Base-by-base conservation (phyloP, 768 basidiomycete genomes). In the Phylloporus sp. region DNA sequence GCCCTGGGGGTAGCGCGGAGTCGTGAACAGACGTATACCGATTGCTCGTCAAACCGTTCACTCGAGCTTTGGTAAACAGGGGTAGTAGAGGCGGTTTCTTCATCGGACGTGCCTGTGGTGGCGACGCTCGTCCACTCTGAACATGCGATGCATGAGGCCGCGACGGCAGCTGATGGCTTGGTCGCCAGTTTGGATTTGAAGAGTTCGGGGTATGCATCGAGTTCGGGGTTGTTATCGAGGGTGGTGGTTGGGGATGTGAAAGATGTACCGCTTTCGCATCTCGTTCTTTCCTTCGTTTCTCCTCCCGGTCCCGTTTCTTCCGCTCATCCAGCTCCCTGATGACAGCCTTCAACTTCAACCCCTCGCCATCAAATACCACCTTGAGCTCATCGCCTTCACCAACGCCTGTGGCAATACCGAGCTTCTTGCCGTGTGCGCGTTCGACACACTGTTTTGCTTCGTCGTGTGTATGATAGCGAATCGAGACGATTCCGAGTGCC, bases 361-460 rank as follows among this genome's bases (percentile, higher is more conserved):
- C 85, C 53, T 92, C 86, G 0, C 82, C 83, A 66, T 98, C 95
- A 45, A 93, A 75, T 12, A 89, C 86, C 6, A 88, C 89, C 27
- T 76, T 76, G 61, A 95, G 78, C 61, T 82, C 81, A 53, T 85
- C 81, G 18, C 78, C 81, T n/a, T 68, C 72, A 22, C 63, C 63
- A 0, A 59, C 59, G 2, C 76, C 73, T 13, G 72, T 61, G 16
- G 79, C 76, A 5, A 75, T 71, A 0, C 81, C 77, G 13, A 85
- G 68, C 60, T 74, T 78, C 63, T 80, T 76, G 27, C 89, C 88
- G 51, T 91, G 76, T 60, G 85, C 85, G 45, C 73, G 76, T 52
- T 77, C 77, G 22, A 88, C 76, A 53, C 88, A 92, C 40, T 69
- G 62, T 50, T 75, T 76, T 5, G 92, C 93, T 39, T 88, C 85